phyloP scores from a whole-genome alignment of 2,329 filamentous ascomycete species.

The Fusarium humuli region DNA sequence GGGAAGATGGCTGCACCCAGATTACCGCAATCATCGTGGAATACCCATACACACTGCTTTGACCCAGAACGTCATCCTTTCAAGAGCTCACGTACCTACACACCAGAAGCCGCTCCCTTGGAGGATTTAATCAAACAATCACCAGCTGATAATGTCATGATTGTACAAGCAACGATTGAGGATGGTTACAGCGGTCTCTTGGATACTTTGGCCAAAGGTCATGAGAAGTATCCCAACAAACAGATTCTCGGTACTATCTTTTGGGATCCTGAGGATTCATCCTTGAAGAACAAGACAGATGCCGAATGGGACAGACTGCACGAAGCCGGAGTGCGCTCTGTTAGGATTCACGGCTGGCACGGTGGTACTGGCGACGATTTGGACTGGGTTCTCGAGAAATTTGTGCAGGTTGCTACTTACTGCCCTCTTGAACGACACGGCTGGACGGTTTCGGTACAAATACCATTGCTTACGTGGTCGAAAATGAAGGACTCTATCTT shows the following conservation, averaged over 20 bases:
- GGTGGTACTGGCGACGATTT: not conserved
- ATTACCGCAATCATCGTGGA: not conserved
- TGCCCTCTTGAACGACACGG: not conserved
- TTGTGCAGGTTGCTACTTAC: not conserved
- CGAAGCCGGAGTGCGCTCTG: not conserved
- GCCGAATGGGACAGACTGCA: not conserved
- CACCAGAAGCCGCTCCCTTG: not conserved
- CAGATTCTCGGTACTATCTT: not conserved
- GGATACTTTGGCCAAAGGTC: not conserved
- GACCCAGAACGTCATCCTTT: not conserved
- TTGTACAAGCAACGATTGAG: conserved; percentile 15
- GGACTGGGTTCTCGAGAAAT: not conserved
- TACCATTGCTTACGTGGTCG: conserved; percentile 4
- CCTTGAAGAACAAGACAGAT: not conserved
- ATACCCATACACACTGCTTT: conserved; percentile 11
- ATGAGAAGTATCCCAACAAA: not conserved
- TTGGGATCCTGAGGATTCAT: not conserved
- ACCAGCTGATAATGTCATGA: not conserved
- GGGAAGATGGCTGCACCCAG: accelerated
- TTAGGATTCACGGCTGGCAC: conserved; percentile 7
- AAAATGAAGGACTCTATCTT: not conserved
- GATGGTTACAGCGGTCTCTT: not conserved
- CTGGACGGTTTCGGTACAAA: conserved; percentile 6
- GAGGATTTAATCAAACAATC: not conserved
- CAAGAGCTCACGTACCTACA: conserved; percentile 4